Evolutionary conservation across 164 flowering plant genomes (phyloP).

Genomic region (Vitis amurensis): DNA sequence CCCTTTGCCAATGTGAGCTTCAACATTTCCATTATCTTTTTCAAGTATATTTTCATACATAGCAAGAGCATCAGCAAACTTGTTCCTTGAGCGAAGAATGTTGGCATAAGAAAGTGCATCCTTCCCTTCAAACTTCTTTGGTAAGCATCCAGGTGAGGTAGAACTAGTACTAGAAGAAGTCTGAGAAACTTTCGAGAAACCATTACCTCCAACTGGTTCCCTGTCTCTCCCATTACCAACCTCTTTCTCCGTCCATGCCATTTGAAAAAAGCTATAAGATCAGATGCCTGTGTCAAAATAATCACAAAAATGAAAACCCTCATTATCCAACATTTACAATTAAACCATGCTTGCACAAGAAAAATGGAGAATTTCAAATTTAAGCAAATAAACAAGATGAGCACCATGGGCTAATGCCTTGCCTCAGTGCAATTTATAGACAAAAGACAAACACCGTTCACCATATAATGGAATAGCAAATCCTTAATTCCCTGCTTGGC

Average conservation of each 20-base stretch:
- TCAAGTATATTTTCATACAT: slow-evolving; percentile 70
- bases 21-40: slow-evolving; percentile 70
- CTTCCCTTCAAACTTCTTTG: slow-evolving; percentile 64
- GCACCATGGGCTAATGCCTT: no score
- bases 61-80: slow-evolving; percentile 86
- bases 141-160: neutral
- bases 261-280: slow-evolving; percentile 14
- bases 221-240: slow-evolving; percentile 36
- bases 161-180: slow-evolving; percentile 32
- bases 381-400: no score
- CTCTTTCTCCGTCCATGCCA: slow-evolving; percentile 59
- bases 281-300: slow-evolving; percentile 24
- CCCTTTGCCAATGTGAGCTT: slow-evolving; percentile 94
- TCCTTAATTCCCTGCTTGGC: no score
- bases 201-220: slow-evolving; percentile 42
- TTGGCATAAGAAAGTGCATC: slow-evolving; percentile 89
- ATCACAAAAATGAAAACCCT: neutral
- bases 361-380: no score
- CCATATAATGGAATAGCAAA: no score
- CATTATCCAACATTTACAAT: no score
- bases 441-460: no score
- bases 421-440: no score
- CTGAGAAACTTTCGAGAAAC: slow-evolving; percentile 31
- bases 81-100: slow-evolving; percentile 89
- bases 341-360: no score